Base-by-base conservation (phyloP, 805 yeast species). In the Candida koratica region DNA sequence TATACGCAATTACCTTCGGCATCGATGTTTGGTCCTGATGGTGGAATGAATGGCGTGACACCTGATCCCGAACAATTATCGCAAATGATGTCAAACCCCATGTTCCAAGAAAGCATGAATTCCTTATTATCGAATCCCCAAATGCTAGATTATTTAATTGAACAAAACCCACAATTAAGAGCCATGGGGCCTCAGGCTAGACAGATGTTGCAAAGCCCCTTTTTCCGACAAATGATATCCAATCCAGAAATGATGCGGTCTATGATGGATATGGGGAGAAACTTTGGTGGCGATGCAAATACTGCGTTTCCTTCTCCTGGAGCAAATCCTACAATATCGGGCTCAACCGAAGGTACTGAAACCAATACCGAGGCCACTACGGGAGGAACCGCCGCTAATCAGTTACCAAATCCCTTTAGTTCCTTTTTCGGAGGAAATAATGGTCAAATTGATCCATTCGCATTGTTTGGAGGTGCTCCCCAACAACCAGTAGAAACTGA, bases 11-110 rank as follows among this genome's bases (percentile, higher is more conserved):
- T 93, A 60, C 97, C 98, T 4, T 73, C 84, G 3, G 86, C 87
- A 1, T 76, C 81, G 30, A 75, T 86, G 83, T 88, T 90, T 64
- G 96, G 96, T 1, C 89, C 96, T 17, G 97, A 89, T 58, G 95
- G 95, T 26, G 97, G 97, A 12, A 76, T 83, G 85, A 80, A 80
- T 28, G 46, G 49, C 10, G 76, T 74, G 30, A 64, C 81, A 49
- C 89, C 95, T 9, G 79, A 77, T 48, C 83, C 85, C 32, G 89
- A 82, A 34, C 88, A 84, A 43, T 55, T 90, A 60, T 66, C 77
- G 23, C 67, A 71, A 37, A 77, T 86, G 84, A 70, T 93, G 81
- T 80, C 78, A 13, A 75, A 77, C 47, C 98, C 97, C 26, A 69
- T 76, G 62, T 75, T 85, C 49, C 89, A 81, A 55, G 88, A 88